phyloP scores from a whole-genome alignment of 306 rosid species.

The Comarum palustre region DNA sequence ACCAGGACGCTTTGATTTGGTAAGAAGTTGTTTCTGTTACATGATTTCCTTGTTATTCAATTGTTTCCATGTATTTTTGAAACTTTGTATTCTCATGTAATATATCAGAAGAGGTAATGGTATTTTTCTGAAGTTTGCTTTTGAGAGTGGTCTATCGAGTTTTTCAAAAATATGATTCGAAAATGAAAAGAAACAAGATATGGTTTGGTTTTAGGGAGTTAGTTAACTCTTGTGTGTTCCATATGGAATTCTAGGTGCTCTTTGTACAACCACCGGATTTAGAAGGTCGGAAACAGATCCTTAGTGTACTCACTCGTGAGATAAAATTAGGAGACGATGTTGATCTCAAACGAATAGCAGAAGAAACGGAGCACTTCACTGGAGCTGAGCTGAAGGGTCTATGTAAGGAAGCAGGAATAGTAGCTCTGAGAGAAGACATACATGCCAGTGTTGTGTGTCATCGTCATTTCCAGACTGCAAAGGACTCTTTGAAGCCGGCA shows the following conservation, averaged over 20 bases:
- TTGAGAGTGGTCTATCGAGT: background rate
- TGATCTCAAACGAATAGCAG: slow-evolving; percentile 62
- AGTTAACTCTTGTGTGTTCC: background rate
- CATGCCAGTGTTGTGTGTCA: slow-evolving; percentile 50
- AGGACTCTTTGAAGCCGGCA: slow-evolving; percentile 61
- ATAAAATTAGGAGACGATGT: slow-evolving; percentile 59
- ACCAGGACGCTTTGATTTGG: slow-evolving; percentile 91
- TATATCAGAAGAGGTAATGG: background rate
- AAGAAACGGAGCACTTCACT: slow-evolving; percentile 73
- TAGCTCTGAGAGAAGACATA: slow-evolving; percentile 79
- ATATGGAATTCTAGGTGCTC: slow-evolving; percentile 54
- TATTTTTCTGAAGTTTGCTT: background rate
- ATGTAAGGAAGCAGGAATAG: slow-evolving; percentile 82
- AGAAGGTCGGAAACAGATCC: slow-evolving; percentile 78
- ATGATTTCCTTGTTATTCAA: background rate
- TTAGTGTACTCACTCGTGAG: slow-evolving; percentile 61
- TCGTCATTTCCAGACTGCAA: slow-evolving; percentile 64
- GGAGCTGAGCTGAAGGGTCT: slow-evolving; percentile 88
- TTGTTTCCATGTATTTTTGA: background rate
- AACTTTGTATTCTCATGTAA: background rate
- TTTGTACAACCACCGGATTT: slow-evolving; percentile 89
- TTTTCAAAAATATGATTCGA: background rate
- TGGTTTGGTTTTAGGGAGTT: background rate
- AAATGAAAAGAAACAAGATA: background rate
- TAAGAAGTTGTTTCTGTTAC: slow-evolving; percentile 26